Conservation (phyloP, 2,329 filamentous ascomycete species). For the Rhinocladiella mackenziei region DNA sequence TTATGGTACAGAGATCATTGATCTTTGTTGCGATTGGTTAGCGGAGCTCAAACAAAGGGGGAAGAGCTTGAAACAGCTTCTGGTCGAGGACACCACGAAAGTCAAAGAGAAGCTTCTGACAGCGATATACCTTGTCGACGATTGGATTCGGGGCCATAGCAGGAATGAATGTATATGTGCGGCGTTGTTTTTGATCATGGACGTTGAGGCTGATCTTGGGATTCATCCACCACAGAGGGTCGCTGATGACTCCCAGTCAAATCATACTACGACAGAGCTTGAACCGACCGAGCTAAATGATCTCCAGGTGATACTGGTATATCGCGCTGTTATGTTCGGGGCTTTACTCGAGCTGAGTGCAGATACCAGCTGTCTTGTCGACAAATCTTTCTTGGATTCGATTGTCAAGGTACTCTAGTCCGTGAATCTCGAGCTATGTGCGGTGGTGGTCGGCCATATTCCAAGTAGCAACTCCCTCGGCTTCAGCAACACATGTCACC, state of each 20-base stretch:
- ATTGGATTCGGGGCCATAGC: slow-evolving; percentile 4
- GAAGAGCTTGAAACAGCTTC: background rate
- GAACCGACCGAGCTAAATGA: background rate
- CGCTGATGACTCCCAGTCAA: background rate
- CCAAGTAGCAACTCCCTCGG: too few relatives aligned
- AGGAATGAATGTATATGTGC: slow-evolving; percentile 1
- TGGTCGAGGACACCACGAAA: background rate
- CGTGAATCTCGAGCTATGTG: too few relatives aligned
- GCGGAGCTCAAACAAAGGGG: background rate
- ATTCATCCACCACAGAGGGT: background rate
- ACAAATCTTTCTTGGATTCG: slow-evolving; percentile 3
- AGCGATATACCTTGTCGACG: slow-evolving; percentile 7
- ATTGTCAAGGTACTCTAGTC: slow-evolving; percentile 11
- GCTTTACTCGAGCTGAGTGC: slow-evolving; percentile 7
- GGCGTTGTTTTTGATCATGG: background rate
- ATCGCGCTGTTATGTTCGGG: slow-evolving; percentile 6
- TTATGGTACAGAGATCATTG: slow-evolving; percentile 1
- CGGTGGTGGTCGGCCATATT: too few relatives aligned
- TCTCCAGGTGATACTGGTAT: slow-evolving; percentile 1
- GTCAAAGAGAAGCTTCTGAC: slow-evolving; percentile 5
- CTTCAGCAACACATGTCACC: too few relatives aligned
- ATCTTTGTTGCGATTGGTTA: slow-evolving; percentile 3
- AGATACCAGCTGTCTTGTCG: slow-evolving; percentile 8
- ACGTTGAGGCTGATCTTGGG: background rate
- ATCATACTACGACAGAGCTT: background rate